phyloP scores from a whole-genome alignment of 1,139 yeast species.

The Scheffersomyces insectosa region DNA sequence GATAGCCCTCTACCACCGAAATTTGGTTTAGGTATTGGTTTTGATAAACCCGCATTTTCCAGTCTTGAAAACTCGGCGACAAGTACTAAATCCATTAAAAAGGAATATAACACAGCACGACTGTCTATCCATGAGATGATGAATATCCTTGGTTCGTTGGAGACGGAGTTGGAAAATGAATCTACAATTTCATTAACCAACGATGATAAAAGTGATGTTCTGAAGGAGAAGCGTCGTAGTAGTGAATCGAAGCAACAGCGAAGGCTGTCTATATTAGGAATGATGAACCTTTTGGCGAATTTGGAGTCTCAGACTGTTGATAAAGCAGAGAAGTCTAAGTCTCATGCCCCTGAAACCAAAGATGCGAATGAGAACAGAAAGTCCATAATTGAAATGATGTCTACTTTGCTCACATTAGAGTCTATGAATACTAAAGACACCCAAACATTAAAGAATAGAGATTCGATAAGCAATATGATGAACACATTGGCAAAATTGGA shows the following conservation, averaged over 20 bases:
- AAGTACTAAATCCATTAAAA: background rate
- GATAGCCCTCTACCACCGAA: too few species aligned
- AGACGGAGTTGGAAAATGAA: slow-evolving; percentile 3
- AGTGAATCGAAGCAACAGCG: background rate
- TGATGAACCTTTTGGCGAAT: slow-evolving; percentile 20
- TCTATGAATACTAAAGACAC: slow-evolving; percentile 3
- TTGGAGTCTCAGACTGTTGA: slow-evolving; percentile 14
- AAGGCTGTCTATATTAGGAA: slow-evolving; percentile 14
- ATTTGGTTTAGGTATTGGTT: background rate
- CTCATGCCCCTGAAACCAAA: background rate
- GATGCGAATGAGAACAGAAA: slow-evolving; percentile 18
- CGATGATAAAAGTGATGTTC: slow-evolving; percentile 1
- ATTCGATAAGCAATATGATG: slow-evolving; percentile 17
- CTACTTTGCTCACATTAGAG: slow-evolving; percentile 12
- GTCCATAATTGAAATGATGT: slow-evolving; percentile 29
- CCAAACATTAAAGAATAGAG: slow-evolving; percentile 8
- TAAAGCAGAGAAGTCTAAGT: slow-evolving; percentile 8
- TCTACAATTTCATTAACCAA: background rate
- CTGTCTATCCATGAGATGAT: slow-evolving; percentile 19
- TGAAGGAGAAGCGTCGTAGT: background rate
- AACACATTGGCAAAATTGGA: slow-evolving; percentile 15
- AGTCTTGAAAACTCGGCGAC: background rate
- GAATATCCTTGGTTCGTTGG: slow-evolving; percentile 18
- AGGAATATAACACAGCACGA: slow-evolving; percentile 8
- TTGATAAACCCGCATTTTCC: background rate